A percentile compares a stretch with the other conserved stretches of the same genome.
phyloP scores from a whole-genome alignment of 148 eudicot species.

The Nepenthes mirabilis region DNA sequence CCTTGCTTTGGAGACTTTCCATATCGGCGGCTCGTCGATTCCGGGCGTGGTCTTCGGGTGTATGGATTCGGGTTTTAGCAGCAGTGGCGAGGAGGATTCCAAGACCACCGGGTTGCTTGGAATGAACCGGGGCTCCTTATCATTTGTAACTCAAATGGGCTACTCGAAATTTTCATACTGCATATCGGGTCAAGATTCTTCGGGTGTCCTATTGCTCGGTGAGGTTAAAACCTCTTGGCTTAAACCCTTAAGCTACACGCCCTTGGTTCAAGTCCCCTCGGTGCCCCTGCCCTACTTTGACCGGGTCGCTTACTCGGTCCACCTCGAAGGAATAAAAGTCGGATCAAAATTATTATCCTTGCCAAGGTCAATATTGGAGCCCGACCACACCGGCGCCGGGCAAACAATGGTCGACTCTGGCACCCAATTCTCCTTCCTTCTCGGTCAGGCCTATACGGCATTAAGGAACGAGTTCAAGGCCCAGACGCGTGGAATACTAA shows the following conservation, averaged over 20 bases:
- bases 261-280: conserved; percentile 37
- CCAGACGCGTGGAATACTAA: conserved; percentile 34
- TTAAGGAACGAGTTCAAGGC: conserved; percentile 41
- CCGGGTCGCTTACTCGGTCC: conserved; percentile 70
- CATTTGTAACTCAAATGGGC: conserved; percentile 73
- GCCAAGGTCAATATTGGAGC: conserved; percentile 52
- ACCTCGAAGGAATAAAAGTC: conserved; percentile 63
- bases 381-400: conserved; percentile 96
- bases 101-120: conserved; percentile 72
- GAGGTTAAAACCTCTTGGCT: conserved; percentile 48
- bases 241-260: conserved; percentile 52
- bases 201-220: conserved; percentile 60
- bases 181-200: conserved; percentile 61
- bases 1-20: conserved; percentile 52
- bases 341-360: conserved; percentile 26
- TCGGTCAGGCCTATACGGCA: conserved; percentile 63
- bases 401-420: conserved; percentile 98
- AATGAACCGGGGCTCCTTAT: conserved; percentile 80
- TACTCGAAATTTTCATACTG: conserved; percentile 78
- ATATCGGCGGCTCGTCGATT: conserved; percentile 22
- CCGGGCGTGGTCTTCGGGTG: conserved; percentile 59
- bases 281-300: conserved; percentile 68
- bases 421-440: conserved; percentile 74
- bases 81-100: conserved; percentile 37
- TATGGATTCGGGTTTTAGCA: conserved; percentile 50